Evolutionary conservation across 2,329 filamentous ascomycete species (phyloP), one percentile per base, ranked within the genome.

Genomic region (Corynespora cassiicola): DNA sequence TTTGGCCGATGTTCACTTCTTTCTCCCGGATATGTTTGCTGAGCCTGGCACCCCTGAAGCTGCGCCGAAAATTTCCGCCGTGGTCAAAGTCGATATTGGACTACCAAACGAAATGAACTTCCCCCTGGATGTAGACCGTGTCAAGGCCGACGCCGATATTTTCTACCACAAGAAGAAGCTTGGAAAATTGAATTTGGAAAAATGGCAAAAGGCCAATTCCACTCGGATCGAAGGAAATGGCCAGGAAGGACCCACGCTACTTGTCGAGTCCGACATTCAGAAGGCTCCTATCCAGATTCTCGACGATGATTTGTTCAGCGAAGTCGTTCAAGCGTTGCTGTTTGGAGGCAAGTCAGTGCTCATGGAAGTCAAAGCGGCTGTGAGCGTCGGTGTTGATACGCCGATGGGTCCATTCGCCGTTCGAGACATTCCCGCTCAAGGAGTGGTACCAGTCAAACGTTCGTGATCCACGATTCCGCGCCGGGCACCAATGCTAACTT

Each of bases 371-470:
- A 79, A 86, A 54, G 90, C 92, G 15, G 76, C 80, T 27, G 90
- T 97, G 40, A 89, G 95, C 67, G 87, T 91, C 50, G 82, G 88
- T 58, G 81, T 96, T 34, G 77, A 84, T 42, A 96, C 91, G 19
- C 85, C 87, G 17, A 76, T 99, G 48, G 94, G 94, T 31, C 76
- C 85, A 54, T 81, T 97, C 60, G 79, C 86, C 36, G 75, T 97
- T 58, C 89, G 88, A 68, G 84, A 86, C 52, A 86, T 99, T 58
- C 92, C 92, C 31, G 90, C 67, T 27, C 79, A 90, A 75, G 91
- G 94, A 56, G 81, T 85, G 61, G 85, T 99, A 63, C 88, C 88
- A 71, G 82, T 97, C 75, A 95, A 95, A 81, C 88, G 90, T 96
- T 86, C 84, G 91, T 89, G 77, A 71, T 77, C 76, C 71, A 75